Percentiles rank a stretch among this genome's conserved stretches.
Evolutionary conservation across 2,329 filamentous ascomycete species (phyloP).

Genomic region (Biscogniauxia mediterranea): DNA sequence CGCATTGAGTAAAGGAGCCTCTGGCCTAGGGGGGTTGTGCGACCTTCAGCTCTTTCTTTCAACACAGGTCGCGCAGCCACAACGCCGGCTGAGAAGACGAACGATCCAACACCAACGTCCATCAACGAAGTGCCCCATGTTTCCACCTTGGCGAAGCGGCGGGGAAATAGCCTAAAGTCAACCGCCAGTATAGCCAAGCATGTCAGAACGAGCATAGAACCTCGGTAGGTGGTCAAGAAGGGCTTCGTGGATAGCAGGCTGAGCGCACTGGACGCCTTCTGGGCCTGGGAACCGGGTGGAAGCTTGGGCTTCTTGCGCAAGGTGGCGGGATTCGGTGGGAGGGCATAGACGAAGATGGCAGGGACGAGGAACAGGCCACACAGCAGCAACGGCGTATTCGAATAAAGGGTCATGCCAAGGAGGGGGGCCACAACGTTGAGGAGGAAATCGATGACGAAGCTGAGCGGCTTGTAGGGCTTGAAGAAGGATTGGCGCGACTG

Average conservation of each 20-base stretch:
- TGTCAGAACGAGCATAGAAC: slow-evolving; percentile 86
- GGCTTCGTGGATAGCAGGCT: slow-evolving; percentile 75
- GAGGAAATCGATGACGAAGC: slow-evolving; percentile 76
- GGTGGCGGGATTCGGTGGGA: slow-evolving; percentile 44
- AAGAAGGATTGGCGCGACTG: slow-evolving; percentile 86
- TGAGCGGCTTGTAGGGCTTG: slow-evolving; percentile 66
- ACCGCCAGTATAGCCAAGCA: slow-evolving; percentile 93
- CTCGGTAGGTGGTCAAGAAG: slow-evolving; percentile 89
- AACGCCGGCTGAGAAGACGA: slow-evolving; percentile 90
- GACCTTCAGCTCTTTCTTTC: slow-evolving; percentile 60
- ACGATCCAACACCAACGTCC: slow-evolving; percentile 96
- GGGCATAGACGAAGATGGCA: slow-evolving; percentile 59
- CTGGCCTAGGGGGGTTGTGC: slow-evolving; percentile 46
- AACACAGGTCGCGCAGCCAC: slow-evolving; percentile 83
- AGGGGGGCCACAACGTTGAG: slow-evolving; percentile 82
- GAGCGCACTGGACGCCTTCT: slow-evolving; percentile 32
- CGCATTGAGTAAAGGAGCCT: slow-evolving; percentile 68
- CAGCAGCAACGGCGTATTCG: slow-evolving; percentile 70
- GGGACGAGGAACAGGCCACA: slow-evolving; percentile 72
- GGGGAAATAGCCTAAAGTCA: slow-evolving; percentile 89
- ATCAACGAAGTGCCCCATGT: slow-evolving; percentile 99
- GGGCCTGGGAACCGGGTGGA: slow-evolving; percentile 42
- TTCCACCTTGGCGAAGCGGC: slow-evolving; percentile 95
- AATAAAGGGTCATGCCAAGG: slow-evolving; percentile 83
- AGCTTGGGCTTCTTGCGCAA: slow-evolving; percentile 50